A percentile compares a stretch with the other conserved stretches of the same genome.
These are phyloP conservation scores for Aspergillaceae sp. DNA, from an alignment of 2,329 filamentous ascomycete genomes.

Conservation along the genomic window DNA sequence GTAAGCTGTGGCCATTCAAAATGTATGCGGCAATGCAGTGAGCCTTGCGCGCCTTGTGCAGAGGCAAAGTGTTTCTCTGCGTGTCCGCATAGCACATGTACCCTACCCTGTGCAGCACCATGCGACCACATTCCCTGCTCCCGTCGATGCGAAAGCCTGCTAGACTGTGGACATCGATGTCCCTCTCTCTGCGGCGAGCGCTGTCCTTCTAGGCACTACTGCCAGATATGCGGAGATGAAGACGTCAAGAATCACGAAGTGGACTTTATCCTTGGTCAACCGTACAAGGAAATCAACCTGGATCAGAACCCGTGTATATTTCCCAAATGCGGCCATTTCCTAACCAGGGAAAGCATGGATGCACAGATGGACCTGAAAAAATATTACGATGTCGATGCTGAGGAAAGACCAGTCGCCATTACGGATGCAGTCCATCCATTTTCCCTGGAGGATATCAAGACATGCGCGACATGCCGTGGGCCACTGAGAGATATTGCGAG, in stretches of 20 bases:
- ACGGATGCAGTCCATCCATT: slow-evolving; percentile 37
- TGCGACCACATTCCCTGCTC: slow-evolving; percentile 61
- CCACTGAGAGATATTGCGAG: slow-evolving; percentile 50
- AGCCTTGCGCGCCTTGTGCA: slow-evolving; percentile 55
- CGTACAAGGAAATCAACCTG: slow-evolving; percentile 51
- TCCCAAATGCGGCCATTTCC: slow-evolving; percentile 55
- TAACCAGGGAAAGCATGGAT: slow-evolving; percentile 54
- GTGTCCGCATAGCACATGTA: slow-evolving; percentile 46
- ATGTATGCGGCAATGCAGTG: slow-evolving; percentile 48
- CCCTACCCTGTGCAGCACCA: slow-evolving; percentile 54
- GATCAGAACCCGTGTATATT: slow-evolving; percentile 55
- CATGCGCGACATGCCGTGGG: slow-evolving; percentile 53
- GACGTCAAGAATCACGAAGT: slow-evolving; percentile 42
- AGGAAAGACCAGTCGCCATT: slow-evolving; percentile 17
- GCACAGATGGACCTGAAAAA: slow-evolving; percentile 46
- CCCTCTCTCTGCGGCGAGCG: slow-evolving; percentile 57
- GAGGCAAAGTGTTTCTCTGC: slow-evolving; percentile 45
- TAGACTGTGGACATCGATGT: slow-evolving; percentile 55
- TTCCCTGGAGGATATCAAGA: slow-evolving; percentile 42
- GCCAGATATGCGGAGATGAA: slow-evolving; percentile 45
- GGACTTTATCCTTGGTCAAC: slow-evolving; percentile 48
- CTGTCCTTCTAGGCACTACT: slow-evolving; percentile 48
- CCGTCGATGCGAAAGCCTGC: slow-evolving; percentile 44
- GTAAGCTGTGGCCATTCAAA: slow-evolving; percentile 49
- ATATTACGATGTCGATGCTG: slow-evolving; percentile 19